Evolutionary conservation across 306 rosid genomes (phyloP), one percentile per base, ranked within the genome.

Genomic region (Luffa acutangula): DNA sequence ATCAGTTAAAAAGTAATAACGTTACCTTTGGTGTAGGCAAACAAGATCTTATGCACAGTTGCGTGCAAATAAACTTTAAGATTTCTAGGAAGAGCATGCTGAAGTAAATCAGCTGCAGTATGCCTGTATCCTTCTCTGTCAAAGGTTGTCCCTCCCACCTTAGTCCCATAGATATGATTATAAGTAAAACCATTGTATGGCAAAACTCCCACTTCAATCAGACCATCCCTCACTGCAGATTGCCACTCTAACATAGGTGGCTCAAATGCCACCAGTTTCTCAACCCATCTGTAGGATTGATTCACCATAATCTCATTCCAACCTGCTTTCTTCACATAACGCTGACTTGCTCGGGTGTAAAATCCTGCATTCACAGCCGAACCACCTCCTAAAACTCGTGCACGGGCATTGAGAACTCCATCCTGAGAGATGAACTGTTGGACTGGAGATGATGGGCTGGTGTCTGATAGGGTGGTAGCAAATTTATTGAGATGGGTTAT

Each of bases 31-130:
- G 80, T 80, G 46, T 82, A 46, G 67, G 39, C 82, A 51, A 93
- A 93, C 41, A 86, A 79, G 21, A 93, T 88, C 66, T 82, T 88
- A 1, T 87, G 88, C 63, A 88, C 97, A 48, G 85, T 87, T 71
- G 96, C 94, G 79, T 87, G 91, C 80, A 93, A 78, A 81, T 86
- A 93, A 57, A 93, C 92, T 37, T 81, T 63, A 81, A 89, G 86
- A 79, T 62, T 91, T 39, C 12, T 83, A 2, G 91, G 88, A 81
- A 89, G 65, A 74, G 94, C 96, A 75, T 84, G 85, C 36, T 82
- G 71, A 6, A 93, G 88, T 88, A 92, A 87, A 88, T 92, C 96
- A 48, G 97, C 91, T 2, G 96, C 88, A 73, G 91, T 89, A 87
- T 90, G 93, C 37, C 97, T 84, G 18, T 79, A 78, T 13, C 93